Base-by-base conservation (phyloP, 345 rosid species). In the Brassica cretica region DNA sequence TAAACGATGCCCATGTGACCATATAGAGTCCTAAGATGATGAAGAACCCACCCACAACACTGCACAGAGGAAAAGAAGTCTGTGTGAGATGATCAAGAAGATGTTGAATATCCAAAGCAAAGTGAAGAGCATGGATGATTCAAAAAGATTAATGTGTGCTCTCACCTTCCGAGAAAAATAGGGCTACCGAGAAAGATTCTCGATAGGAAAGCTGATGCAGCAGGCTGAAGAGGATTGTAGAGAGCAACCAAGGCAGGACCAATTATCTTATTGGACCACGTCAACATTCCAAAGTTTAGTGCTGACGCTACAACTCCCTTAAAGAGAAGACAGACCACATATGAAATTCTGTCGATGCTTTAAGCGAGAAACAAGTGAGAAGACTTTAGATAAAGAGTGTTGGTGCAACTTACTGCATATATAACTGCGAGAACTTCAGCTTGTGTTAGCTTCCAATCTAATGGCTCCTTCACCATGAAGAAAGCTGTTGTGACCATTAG, bases 241-340 rank as follows among this genome's bases (percentile, higher is more conserved):
- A 95, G 93, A 74, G 99, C 92, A 74, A 95, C 99, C 86, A 95
- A 83, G 66, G 99, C 84, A 63, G 99, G 99, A 46, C 98, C 99
- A 79, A 95, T 76, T 67, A 91, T 91, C 87, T 95, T 95, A 84
- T 95, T 95, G 68, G 91, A 95, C 99, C 99, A 95, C 16, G 99
- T 93, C 68, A 95, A 65, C n/a, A 95, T 84, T 74, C 94, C 98
- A 83, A 87, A 95, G 84, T 90, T 93, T 51, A 95, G 74, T 46
- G 99, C 98, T 76, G 99, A 93, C 24, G 98, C 97, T 70, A 91
- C 78, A 78, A 85, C 78, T 75, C 99, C 97, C 98, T 93, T 79
- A 5, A 61, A 60, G n/a, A 82, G 78, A 67, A 80, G 58, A 75
- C 8, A 10, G 67, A 46, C 33, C 15, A 44, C 53, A 60, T 19